A percentile compares a stretch with the other conserved stretches of the same genome.
Evolutionary conservation across 2,329 filamentous ascomycete genomes (phyloP).

Genomic region (Clonostachys chloroleuca): DNA sequence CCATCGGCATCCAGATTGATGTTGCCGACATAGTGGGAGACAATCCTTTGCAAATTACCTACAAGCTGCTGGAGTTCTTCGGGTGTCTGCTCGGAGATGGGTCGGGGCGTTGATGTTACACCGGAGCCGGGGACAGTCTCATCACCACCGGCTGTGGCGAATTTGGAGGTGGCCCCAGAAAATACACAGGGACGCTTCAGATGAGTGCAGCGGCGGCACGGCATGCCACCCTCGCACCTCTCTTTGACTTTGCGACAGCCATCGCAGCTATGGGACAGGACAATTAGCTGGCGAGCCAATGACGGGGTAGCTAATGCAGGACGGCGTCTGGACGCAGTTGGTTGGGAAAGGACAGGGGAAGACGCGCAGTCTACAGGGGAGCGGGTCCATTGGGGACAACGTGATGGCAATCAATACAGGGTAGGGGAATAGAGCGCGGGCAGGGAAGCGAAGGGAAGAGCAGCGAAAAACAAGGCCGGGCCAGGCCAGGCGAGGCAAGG

Average conservation of each 20-base stretch:
- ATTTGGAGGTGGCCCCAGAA: not conserved
- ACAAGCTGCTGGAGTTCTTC: constrained; percentile 5
- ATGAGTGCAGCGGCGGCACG: constrained; percentile 46
- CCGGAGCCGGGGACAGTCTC: not conserved
- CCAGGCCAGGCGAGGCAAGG: too few species aligned
- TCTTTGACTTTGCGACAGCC: constrained; percentile 50
- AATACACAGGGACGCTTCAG: constrained; percentile 47
- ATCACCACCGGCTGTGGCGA: not conserved
- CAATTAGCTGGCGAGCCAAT: too few species aligned
- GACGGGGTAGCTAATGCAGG: too few species aligned
- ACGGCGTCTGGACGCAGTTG: too few species aligned
- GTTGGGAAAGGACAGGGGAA: too few species aligned
- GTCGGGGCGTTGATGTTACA: not conserved
- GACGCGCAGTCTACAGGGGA: too few species aligned
- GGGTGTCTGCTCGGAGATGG: not conserved
- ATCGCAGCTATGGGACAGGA: constrained; percentile 34
- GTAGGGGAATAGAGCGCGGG: too few species aligned
- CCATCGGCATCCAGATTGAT: constrained; percentile 4
- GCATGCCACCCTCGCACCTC: constrained; percentile 51
- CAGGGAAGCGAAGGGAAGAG: too few species aligned
- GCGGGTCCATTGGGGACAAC: too few species aligned
- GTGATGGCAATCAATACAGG: too few species aligned
- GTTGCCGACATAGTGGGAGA: constrained; percentile 40
- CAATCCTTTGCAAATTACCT: constrained; percentile 38
- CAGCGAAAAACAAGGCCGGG: too few species aligned